Evolutionary conservation across 2,329 filamentous ascomycete species (phyloP), one percentile per base, ranked within the genome.

Genomic region (Fulvia fulva): DNA sequence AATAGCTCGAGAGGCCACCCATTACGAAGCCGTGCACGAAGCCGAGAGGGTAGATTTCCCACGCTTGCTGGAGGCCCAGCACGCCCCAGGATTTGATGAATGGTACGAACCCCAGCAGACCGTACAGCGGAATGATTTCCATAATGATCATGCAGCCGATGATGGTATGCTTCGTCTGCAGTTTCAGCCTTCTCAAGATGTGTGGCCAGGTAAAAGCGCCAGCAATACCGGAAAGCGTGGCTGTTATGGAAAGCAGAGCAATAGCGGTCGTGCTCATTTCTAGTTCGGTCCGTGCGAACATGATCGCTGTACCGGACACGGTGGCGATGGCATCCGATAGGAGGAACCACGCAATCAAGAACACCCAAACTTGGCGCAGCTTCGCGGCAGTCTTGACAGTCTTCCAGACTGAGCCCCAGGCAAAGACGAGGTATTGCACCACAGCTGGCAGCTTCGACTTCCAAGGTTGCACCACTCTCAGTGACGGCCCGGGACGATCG

Each of bases 251-350:
- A 65, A 97, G 91, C 69, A 96, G 79, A 1, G 90, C 93, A 26
- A 97, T 77, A 0, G 89, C 87, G 74, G 90, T 91, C 0, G 91
- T 88, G 63, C 86, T 83, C 91, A 97, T 96, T 65, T 90, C 84
- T 14, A 97, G 80, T 70, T 92, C 85, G 0, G 91, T 97, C 74
- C 96, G 95, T 22, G 91, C 93, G 71, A 96, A 97, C 9, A 97
- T 80, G 26, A 97, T 90, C 1, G 93, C 92, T 0, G 92, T 96
- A n/a, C 90, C 92, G 23, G 90, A 93, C 0, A 95, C 91, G 0
- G 93, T 97, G 2, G 93, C 93, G 60, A 97, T 89, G 23, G 90
- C 90, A 69, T 97, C 93, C 1, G 90, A 96, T 2, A 97, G 81
- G 14, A 97, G 81, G 70, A 97, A 96, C 93, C 93, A 97, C 5